phyloP scores from a whole-genome alignment of 1,284 basidiomycete genomes.

The Clitocybe nebularis region DNA sequence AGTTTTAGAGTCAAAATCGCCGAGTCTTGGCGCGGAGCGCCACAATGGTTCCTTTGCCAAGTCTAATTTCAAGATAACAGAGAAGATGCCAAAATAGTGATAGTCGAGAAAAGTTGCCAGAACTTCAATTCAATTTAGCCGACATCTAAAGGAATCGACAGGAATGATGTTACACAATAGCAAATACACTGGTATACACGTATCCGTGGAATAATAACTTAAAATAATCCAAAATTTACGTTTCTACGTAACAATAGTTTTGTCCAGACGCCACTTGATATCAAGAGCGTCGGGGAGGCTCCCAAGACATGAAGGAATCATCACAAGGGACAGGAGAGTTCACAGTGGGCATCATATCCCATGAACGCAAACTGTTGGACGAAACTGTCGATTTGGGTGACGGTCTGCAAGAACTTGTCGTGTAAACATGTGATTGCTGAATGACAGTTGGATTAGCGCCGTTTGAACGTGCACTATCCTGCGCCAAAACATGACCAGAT shows the following conservation, averaged over 20 bases:
- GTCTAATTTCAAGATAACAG: background rate
- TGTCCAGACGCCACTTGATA: no score
- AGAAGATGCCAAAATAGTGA: no score
- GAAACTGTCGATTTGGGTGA: slow-evolving; percentile 18
- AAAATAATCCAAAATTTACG: no score
- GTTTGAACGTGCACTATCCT: slow-evolving; percentile 16
- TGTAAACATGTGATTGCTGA: slow-evolving; percentile 19
- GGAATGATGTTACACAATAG: no score
- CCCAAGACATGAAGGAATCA: slow-evolving; percentile 38
- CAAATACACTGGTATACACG: no score
- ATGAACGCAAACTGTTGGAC: slow-evolving; percentile 25
- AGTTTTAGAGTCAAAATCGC: background rate
- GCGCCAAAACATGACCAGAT: slow-evolving; percentile 12
- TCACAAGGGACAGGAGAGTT: slow-evolving; percentile 26
- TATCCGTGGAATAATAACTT: no score
- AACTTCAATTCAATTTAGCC: no score
- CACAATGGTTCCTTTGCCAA: background rate
- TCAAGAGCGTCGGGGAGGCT: slow-evolving; percentile 23
- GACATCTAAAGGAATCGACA: no score
- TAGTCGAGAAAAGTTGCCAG: no score
- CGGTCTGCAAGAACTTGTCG: slow-evolving; percentile 11
- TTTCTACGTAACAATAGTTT: no score
- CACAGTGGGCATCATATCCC: slow-evolving; percentile 25
- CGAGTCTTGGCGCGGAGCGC: slow-evolving; percentile 1
- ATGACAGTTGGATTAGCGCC: slow-evolving; percentile 12